These are phyloP conservation scores for Xylaria sp. DNA, from an alignment of 2,329 filamentous ascomycete genomes.

Conservation along the genomic window DNA sequence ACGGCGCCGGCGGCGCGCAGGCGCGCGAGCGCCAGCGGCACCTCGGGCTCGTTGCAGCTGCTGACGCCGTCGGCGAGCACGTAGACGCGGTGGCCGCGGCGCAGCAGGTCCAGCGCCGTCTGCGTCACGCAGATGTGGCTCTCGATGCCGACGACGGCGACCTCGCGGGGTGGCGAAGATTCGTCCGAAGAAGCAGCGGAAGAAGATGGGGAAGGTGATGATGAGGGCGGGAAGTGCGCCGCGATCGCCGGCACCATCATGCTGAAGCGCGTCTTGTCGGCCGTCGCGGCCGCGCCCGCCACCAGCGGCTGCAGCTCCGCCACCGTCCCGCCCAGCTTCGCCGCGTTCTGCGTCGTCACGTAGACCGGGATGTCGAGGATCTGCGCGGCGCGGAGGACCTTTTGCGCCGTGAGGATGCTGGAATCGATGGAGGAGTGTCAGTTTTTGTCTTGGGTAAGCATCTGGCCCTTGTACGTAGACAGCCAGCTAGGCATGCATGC, in stretches of 20 bases:
- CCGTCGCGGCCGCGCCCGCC: constrained; percentile 54
- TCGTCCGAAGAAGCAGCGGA: too few relatives aligned
- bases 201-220: too few relatives aligned
- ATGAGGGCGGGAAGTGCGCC: constrained; percentile 32
- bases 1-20: constrained; percentile 74
- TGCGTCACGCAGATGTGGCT: constrained; percentile 93
- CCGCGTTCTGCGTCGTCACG: constrained; percentile 81
- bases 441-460: constrained; percentile 4
- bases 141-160: constrained; percentile 89
- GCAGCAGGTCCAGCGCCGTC: constrained; percentile 80
- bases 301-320: constrained; percentile 65
- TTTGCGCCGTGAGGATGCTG: constrained; percentile 68
- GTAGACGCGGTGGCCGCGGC: constrained; percentile 78
- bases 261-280: constrained; percentile 88
- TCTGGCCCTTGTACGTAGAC: too few relatives aligned
- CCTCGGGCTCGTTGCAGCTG: constrained; percentile 81
- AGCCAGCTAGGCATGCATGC: constrained; percentile 1
- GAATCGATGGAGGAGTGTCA: background rate
- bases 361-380: constrained; percentile 76
- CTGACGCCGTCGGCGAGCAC: constrained; percentile 88
- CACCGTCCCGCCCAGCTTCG: constrained; percentile 79
- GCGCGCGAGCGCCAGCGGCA: constrained; percentile 75
- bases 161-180: constrained; percentile 46
- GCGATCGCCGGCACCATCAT: constrained; percentile 78
- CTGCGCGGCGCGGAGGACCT: constrained; percentile 67